Base-by-base conservation (phyloP, 2,329 filamentous ascomycete genomes). In the Penicillium sp. region DNA sequence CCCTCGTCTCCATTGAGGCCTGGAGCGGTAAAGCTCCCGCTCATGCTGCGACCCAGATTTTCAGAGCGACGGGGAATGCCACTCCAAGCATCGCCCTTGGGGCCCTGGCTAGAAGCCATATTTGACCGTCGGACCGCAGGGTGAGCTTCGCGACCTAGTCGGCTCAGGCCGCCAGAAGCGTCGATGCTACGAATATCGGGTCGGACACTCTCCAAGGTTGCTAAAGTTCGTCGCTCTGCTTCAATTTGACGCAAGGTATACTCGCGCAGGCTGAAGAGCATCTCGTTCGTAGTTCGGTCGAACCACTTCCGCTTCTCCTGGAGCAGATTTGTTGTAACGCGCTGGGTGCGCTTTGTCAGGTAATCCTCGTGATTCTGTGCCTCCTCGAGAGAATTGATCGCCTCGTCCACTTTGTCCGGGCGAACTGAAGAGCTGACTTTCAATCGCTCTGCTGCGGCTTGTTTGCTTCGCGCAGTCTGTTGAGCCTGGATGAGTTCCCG, bases 61-160 rank as follows among this genome's bases (percentile, higher is more conserved):
- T 96, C 92, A 33, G 89, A 87, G 58, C 91, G 86, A 63, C 95
- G 86, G 38, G 93, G 92, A 30, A 97, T 93, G 60, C 95, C 95
- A 71, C 92, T 97, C 95, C 95, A 99, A 16, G 95, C 90, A 76
- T 99, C 95, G n/a, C 95, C 95, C 80, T 96, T 96, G 53, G 95
- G 94, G 0, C 95, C 95, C 78, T 99, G 95, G 71, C 91, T 95
- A 51, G 91, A 91, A 16, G 91, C 91, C 67, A 97, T 79, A 76
- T 87, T 94, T 28, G 89, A 79, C 63, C 94, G 87, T 57, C 95
- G 87, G 33, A 81, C 79, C 5, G 88, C 80, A 2, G 95, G 94
- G 75, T 97, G 92, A 16, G 90, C 82, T 78, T 99, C 95, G 60
- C 95, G 88, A 45, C 95, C 95, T 37, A 99, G 84, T 45, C 95